phyloP scores from a whole-genome alignment of 2,329 filamentous ascomycete genomes.

The Cladosporium sp. region DNA sequence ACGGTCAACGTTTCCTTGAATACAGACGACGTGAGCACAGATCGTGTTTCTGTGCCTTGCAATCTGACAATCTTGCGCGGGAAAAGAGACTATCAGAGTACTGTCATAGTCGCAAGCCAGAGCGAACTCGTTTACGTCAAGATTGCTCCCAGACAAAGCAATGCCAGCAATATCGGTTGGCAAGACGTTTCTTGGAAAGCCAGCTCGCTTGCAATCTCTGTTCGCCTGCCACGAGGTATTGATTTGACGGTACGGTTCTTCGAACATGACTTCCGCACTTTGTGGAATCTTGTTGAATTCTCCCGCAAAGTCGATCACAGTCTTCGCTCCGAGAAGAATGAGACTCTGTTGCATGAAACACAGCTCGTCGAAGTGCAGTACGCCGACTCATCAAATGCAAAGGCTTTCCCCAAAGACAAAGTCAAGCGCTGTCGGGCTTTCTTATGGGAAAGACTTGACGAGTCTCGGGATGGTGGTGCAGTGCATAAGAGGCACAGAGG shows the following conservation, averaged over 20 bases:
- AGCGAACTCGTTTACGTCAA: constrained; percentile 69
- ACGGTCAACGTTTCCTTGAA: constrained; percentile 69
- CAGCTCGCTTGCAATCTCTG: constrained; percentile 58
- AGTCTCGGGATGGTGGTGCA: constrained; percentile 67
- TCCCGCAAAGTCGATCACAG: constrained; percentile 69
- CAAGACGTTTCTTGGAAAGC: constrained; percentile 76
- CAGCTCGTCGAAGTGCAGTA: constrained; percentile 74
- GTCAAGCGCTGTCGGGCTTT: constrained; percentile 66
- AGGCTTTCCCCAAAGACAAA: constrained; percentile 70
- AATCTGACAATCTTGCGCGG: constrained; percentile 71
- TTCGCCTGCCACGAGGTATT: constrained; percentile 72
- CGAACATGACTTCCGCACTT: constrained; percentile 70
- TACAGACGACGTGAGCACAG: constrained; percentile 64
- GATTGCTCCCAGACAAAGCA: constrained; percentile 54
- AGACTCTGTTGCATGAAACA: constrained; percentile 64
- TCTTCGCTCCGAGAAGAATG: constrained; percentile 63
- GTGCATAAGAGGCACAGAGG: constrained; percentile 70
- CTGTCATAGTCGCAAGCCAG: constrained; percentile 73
- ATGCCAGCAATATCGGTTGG: constrained; percentile 63
- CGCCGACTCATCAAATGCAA: constrained; percentile 66
- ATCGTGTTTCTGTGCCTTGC: constrained; percentile 66
- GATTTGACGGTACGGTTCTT: constrained; percentile 64
- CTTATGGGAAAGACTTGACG: constrained; percentile 59
- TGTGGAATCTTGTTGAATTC: constrained; percentile 84
- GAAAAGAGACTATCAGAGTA: constrained; percentile 63